Evolutionary conservation across 2,329 filamentous ascomycete genomes (phyloP).

Genomic region (Botrytis fragariae): DNA sequence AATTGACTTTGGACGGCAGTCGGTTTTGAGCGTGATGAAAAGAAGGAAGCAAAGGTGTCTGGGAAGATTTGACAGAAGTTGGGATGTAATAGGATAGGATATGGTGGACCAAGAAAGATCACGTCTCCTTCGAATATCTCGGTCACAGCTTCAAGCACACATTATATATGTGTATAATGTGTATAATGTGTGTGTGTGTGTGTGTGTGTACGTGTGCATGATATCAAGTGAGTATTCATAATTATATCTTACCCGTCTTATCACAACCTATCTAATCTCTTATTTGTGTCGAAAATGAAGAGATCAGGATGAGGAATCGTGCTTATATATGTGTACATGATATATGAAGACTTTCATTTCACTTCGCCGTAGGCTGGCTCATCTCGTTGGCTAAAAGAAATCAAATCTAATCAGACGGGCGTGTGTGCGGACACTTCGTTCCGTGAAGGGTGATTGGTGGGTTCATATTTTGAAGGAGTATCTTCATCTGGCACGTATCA

Average conservation of each 20-base stretch:
- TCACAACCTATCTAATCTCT: background rate
- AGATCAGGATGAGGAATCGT: background rate
- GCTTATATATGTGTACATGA: background rate
- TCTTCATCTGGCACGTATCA: background rate
- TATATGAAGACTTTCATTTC: background rate
- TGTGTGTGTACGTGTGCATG: background rate
- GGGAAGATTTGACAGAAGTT: background rate
- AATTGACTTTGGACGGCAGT: background rate
- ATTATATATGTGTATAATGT: too few relatives aligned
- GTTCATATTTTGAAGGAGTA: background rate
- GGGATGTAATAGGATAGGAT: background rate
- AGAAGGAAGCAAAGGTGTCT: background rate
- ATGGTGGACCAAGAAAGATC: background rate
- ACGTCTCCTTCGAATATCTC: background rate
- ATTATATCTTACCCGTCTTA: background rate
- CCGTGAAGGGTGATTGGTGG: background rate
- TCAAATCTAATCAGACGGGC: background rate
- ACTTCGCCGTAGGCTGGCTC: background rate
- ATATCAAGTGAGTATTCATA: background rate
- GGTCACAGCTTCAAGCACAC: background rate
- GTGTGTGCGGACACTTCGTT: background rate
- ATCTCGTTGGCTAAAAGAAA: background rate
- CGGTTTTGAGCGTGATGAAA: background rate
- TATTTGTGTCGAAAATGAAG: background rate
- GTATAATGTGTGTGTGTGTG: too few relatives aligned